A percentile compares a stretch with the other conserved stretches of the same genome.
Evolutionary conservation across 345 rosid genomes (phyloP).

Genomic region (Streptanthus diversifolius): DNA sequence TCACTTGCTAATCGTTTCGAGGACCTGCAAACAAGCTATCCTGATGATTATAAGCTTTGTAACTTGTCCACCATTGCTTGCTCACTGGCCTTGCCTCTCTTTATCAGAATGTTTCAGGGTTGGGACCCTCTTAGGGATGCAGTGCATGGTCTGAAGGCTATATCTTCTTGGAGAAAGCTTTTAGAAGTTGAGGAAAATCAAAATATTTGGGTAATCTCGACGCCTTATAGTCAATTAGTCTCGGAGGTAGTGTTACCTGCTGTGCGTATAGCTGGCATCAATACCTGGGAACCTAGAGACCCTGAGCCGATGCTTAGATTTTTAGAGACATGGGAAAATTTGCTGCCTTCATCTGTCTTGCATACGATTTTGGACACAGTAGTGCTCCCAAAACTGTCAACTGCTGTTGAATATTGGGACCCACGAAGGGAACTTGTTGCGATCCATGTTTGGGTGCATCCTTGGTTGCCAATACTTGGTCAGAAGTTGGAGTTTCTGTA

Average conservation of each 20-base stretch:
- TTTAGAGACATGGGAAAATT: conserved; percentile 75
- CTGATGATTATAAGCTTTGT: conserved; percentile 74
- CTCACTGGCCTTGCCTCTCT: conserved; percentile 67
- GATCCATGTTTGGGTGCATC: conserved; percentile 93
- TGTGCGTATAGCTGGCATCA: conserved; percentile 73
- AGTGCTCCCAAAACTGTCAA: conserved; percentile 71
- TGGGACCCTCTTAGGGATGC: conserved; percentile 90
- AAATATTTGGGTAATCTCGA: conserved; percentile 62
- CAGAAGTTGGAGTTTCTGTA: conserved; percentile 69
- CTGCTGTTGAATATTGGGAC: conserved; percentile 87
- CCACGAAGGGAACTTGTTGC: conserved; percentile 77
- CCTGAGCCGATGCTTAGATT: conserved; percentile 96
- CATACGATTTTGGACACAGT: conserved; percentile 58
- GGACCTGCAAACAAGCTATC: conserved; percentile 47
- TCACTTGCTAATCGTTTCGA: conserved; percentile 50
- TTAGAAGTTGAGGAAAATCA: conserved; percentile 59
- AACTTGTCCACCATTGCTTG: conserved; percentile 76
- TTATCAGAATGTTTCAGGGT: conserved; percentile 83
- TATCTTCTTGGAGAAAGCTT: conserved; percentile 62
- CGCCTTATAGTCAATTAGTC: conserved; percentile 72
- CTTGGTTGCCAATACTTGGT: conserved; percentile 88
- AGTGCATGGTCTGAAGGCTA: conserved; percentile 53
- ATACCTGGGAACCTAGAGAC: conserved; percentile 90
- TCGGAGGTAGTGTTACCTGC: conserved; percentile 81
- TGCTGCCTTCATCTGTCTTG: conserved; percentile 61